Conservation (phyloP, 371 early-diverging fungal species). For the Actinomortierella ambigua region DNA sequence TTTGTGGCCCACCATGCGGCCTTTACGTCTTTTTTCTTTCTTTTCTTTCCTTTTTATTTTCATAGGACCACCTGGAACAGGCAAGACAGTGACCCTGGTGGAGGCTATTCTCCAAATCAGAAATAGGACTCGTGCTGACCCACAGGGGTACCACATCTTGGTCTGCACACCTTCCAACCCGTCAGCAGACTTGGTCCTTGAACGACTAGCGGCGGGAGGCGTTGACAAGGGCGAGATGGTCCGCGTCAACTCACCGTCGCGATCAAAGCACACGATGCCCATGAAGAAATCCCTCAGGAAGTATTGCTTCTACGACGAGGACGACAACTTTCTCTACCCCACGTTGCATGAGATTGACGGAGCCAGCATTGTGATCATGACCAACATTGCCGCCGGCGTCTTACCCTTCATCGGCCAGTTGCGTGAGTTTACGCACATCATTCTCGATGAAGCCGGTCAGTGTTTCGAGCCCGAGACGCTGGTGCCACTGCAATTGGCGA, state of each 20-base stretch:
- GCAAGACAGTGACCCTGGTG: slow-evolving; percentile 3
- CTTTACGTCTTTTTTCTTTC: not conserved
- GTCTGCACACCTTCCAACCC: too few relatives aligned
- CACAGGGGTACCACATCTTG: not conserved
- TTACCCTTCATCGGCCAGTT: slow-evolving; percentile 23
- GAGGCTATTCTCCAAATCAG: not conserved
- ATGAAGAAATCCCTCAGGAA: slow-evolving; percentile 7
- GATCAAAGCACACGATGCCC: not conserved
- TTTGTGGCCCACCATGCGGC: too few relatives aligned
- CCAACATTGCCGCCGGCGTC: slow-evolving; percentile 35
- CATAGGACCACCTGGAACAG: not conserved
- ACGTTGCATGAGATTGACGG: slow-evolving; percentile 8
- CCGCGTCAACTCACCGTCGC: slow-evolving; percentile 6
- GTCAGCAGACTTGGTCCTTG: too few relatives aligned
- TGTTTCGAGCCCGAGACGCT: slow-evolving; percentile 44
- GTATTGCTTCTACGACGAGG: not conserved
- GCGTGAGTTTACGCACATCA: slow-evolving; percentile 25
- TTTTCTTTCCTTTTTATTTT: not conserved
- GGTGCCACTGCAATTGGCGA: slow-evolving; percentile 28
- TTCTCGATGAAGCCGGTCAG: slow-evolving; percentile 53
- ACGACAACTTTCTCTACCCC: slow-evolving; percentile 10
- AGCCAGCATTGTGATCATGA: slow-evolving; percentile 35
- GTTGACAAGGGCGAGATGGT: not conserved
- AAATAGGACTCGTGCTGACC: not conserved
- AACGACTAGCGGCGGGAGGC: not conserved